A percentile compares a stretch with the other conserved stretches of the same genome.
These are phyloP conservation scores for Dothistroma pini DNA, from an alignment of 2,329 filamentous ascomycete species.

Conservation along the genomic window DNA sequence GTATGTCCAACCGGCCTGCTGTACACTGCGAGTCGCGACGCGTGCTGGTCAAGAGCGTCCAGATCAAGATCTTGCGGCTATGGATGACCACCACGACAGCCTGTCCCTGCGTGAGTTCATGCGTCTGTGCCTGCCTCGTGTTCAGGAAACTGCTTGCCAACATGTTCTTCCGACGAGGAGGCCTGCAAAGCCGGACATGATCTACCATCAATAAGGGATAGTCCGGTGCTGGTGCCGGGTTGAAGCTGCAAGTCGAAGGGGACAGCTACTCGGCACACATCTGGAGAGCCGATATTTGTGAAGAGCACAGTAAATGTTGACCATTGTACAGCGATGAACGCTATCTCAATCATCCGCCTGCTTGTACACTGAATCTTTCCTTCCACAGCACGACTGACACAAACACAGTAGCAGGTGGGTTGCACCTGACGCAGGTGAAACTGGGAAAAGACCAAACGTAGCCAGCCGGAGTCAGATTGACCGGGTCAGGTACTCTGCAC, in stretches of 20 bases:
- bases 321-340: background rate
- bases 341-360: background rate
- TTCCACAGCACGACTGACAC: background rate
- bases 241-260: background rate
- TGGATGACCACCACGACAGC: background rate
- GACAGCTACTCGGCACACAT: background rate
- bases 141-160: background rate
- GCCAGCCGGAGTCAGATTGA: background rate
- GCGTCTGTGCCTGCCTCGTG: background rate
- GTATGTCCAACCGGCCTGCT: background rate
- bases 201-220: background rate
- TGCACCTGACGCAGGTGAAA: constrained; percentile 7
- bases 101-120: background rate
- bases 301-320: background rate
- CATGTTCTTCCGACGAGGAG: background rate
- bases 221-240: background rate
- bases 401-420: background rate
- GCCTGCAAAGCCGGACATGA: background rate
- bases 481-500: background rate
- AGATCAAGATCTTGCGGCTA: background rate
- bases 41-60: background rate
- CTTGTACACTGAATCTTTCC: background rate
- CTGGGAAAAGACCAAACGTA: background rate
- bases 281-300: background rate
- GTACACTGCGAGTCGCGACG: background rate